phyloP scores from a whole-genome alignment of 1,284 basidiomycete species.

The Naganishia sp. region DNA sequence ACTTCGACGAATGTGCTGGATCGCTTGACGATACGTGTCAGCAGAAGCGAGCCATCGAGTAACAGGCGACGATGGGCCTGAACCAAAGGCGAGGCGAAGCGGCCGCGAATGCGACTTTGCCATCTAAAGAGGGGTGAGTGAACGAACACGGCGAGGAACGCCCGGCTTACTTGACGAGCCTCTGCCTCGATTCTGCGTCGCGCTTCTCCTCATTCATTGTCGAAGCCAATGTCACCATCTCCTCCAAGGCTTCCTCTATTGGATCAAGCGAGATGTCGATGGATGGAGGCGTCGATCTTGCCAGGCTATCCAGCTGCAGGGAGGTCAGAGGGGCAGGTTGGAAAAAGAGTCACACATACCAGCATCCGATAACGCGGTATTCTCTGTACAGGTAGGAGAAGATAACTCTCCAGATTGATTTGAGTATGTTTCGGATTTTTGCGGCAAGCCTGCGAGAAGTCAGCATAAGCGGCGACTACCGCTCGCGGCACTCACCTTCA shows the following conservation, averaged over 20 bases:
- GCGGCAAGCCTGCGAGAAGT: constrained; percentile 62
- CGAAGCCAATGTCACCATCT: constrained; percentile 82
- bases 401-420: constrained; percentile 90
- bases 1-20: constrained; percentile 80
- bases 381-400: constrained; percentile 91
- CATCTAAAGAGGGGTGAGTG: constrained; percentile 54
- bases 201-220: constrained; percentile 97
- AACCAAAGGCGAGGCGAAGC: constrained; percentile 91
- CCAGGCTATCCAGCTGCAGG: constrained; percentile 74
- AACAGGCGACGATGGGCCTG: constrained; percentile 94
- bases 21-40: constrained; percentile 88
- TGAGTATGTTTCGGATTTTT: constrained; percentile 89
- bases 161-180: constrained; percentile 67
- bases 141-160: constrained; percentile 32
- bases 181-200: constrained; percentile 83
- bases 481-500: constrained; percentile 59
- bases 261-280: constrained; percentile 73
- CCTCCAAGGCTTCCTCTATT: constrained; percentile 77
- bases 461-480: constrained; percentile 2
- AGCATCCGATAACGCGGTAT: constrained; percentile 93
- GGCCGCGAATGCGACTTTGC: constrained; percentile 87
- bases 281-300: constrained; percentile 75
- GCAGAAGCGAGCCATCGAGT: constrained; percentile 77
- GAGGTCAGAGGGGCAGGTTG: not conserved
- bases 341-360: constrained; percentile 56